Evolutionary conservation across 2,329 filamentous ascomycete genomes (phyloP), one percentile per base, ranked within the genome.

Genomic region (Microdochium paspali): DNA sequence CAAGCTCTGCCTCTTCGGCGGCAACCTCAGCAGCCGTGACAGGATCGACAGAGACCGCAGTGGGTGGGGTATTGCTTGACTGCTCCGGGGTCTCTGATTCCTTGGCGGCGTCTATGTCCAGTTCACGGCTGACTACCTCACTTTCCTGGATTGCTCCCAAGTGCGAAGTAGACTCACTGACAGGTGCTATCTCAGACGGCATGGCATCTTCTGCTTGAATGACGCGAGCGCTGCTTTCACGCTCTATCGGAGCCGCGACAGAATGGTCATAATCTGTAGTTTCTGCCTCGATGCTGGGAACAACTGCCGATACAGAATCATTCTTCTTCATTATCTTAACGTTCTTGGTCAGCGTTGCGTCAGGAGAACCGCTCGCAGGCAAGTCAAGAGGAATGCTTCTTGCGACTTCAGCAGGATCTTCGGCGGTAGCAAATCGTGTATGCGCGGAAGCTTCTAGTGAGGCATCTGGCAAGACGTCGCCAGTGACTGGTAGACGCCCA

Each of bases 241-340:
- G n/a, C n/a, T n/a, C n/a, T n/a, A n/a, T n/a, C n/a, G n/a, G n/a
- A n/a, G n/a, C n/a, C n/a, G n/a, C n/a, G n/a, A n/a, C n/a, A n/a
- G n/a, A n/a, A n/a, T n/a, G n/a, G n/a, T n/a, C n/a, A n/a, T n/a
- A n/a, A n/a, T n/a, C n/a, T n/a, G n/a, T n/a, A n/a, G n/a, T n/a
- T n/a, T n/a, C n/a, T n/a, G n/a, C n/a, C n/a, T n/a, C n/a, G n/a
- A n/a, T n/a, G n/a, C n/a, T n/a, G n/a, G n/a, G n/a, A n/a, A n/a
- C n/a, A n/a, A n/a, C n/a, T n/a, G n/a, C n/a, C n/a, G n/a, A n/a
- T n/a, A n/a, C n/a, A n/a, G n/a, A n/a, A n/a, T n/a, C n/a, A n/a
- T 58, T 54, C 59, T 63, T 64, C 48, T 63, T 63, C 47, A 59
- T 60, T 49, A 71, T 68, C 56, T 69, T 68, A 12, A 60, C 58